phyloP scores from a whole-genome alignment of 2,329 filamentous ascomycete species.

The Trichoderma simmonsii region DNA sequence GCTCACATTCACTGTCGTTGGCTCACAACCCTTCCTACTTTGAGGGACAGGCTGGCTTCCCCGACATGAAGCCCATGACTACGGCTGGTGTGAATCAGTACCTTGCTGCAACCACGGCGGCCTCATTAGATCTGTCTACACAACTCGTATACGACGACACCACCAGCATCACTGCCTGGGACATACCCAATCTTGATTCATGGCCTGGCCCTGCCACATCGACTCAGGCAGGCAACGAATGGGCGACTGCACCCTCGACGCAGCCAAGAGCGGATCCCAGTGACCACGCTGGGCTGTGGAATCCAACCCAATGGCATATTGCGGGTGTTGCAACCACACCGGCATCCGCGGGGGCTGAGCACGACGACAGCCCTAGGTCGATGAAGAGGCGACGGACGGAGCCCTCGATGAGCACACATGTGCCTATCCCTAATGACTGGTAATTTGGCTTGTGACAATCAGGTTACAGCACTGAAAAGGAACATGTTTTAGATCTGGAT shows the following conservation, averaged over 20 bases:
- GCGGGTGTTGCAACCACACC: constrained; percentile 24
- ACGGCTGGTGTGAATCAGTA: constrained; percentile 30
- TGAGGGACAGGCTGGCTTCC: constrained; percentile 32
- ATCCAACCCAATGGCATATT: constrained; percentile 35
- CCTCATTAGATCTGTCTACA: constrained; percentile 33
- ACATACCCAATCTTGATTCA: constrained; percentile 36
- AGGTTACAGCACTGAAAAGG: background rate
- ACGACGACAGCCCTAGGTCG: constrained; percentile 35
- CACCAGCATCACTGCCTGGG: constrained; percentile 36
- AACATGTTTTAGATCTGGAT: background rate
- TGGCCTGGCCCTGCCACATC: constrained; percentile 31
- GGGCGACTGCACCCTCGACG: constrained; percentile 27
- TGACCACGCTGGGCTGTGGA: constrained; percentile 36
- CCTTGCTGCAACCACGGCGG: constrained; percentile 27
- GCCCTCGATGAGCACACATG: constrained; percentile 28
- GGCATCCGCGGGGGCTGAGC: constrained; percentile 27
- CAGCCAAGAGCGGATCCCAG: constrained; percentile 31
- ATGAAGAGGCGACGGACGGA: constrained; percentile 36
- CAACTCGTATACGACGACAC: constrained; percentile 37
- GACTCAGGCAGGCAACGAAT: constrained; percentile 32
- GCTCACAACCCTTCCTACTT: constrained; percentile 32
- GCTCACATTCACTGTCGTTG: constrained; percentile 26
- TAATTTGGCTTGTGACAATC: constrained; percentile 17
- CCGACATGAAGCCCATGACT: constrained; percentile 36
- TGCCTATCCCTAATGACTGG: constrained; percentile 35